Evolutionary conservation across 2,329 filamentous ascomycete genomes (phyloP).

Genomic region (Cordyceps javanica): DNA sequence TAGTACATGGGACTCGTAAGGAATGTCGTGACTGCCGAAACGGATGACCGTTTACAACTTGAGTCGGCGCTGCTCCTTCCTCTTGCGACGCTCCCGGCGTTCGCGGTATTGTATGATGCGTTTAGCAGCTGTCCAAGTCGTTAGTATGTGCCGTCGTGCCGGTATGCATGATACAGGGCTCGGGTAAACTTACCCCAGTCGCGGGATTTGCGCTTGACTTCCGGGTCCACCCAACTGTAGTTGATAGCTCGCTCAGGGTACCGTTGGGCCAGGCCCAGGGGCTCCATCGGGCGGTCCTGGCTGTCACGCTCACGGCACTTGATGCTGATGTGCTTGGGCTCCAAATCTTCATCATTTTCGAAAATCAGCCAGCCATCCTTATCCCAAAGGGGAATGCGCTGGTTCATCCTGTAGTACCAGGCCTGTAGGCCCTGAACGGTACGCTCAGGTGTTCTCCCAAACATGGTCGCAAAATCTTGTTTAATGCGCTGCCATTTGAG

Average conservation of each 20-base stretch:
- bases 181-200: conserved; percentile 33
- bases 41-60: conserved; percentile 24
- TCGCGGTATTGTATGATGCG: conserved; percentile 30
- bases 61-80: conserved; percentile 32
- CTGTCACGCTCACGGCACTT: conserved; percentile 34
- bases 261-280: conserved; percentile 33
- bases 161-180: background rate
- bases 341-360: conserved; percentile 32
- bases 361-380: conserved; percentile 35
- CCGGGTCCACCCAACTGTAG: conserved; percentile 38
- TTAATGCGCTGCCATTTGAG: conserved; percentile 36
- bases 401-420: conserved; percentile 39
- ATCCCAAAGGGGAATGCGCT: conserved; percentile 34
- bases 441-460: conserved; percentile 31
- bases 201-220: conserved; percentile 31
- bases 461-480: conserved; percentile 33
- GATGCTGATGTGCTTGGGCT: conserved; percentile 31
- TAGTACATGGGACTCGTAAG: conserved; percentile 14
- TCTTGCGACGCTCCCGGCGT: conserved; percentile 30
- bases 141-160: conserved; percentile 15
- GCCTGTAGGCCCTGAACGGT: conserved; percentile 36
- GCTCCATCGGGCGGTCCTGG: conserved; percentile 30
- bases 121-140: conserved; percentile 25
- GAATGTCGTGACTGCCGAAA: conserved; percentile 12
- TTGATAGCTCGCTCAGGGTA: conserved; percentile 41